phyloP scores from a whole-genome alignment of 768 basidiomycete genomes.

The Termitomyces sp. region DNA sequence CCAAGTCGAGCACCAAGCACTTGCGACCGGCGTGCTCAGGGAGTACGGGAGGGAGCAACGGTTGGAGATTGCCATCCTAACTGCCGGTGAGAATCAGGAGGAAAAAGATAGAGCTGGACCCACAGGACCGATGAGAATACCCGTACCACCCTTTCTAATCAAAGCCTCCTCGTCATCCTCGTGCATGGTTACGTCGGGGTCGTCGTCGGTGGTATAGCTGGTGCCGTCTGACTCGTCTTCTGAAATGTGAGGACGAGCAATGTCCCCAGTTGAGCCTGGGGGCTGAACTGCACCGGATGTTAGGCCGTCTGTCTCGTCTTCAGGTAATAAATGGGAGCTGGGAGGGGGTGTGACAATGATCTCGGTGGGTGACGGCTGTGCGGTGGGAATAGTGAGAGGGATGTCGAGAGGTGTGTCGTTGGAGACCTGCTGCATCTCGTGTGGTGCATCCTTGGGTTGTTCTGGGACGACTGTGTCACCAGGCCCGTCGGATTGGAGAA shows the following conservation, averaged over 20 bases:
- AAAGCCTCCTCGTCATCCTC: conserved; percentile 89
- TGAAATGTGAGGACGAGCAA: conserved; percentile 22
- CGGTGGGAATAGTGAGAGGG: too few species aligned
- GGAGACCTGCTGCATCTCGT: background rate
- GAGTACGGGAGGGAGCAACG: conserved; percentile 79
- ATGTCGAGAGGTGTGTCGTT: background rate
- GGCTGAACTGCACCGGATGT: conserved; percentile 89
- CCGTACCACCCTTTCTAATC: conserved; percentile 86
- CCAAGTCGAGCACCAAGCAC: conserved; percentile 94
- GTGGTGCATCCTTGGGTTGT: background rate
- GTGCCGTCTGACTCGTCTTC: conserved; percentile 59
- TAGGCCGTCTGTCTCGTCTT: conserved; percentile 79
- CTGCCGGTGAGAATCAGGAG: background rate
- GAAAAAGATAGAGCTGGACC: conserved; percentile 26
- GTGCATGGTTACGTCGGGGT: conserved; percentile 32
- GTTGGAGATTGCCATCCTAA: conserved; percentile 82
- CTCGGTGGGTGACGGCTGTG: conserved; percentile 11
- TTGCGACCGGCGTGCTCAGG: conserved; percentile 87
- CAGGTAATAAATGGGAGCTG: conserved; percentile 36
- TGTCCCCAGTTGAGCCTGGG: conserved; percentile 72
- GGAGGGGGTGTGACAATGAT: conserved; percentile 35
- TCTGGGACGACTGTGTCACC: background rate
- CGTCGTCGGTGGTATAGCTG: conserved; percentile 65
- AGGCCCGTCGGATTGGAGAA: too few species aligned
- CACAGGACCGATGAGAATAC: conserved; percentile 90